Evolutionary conservation across 257 asterid genomes (phyloP).

Genomic region (Nicotiana attenuata): DNA sequence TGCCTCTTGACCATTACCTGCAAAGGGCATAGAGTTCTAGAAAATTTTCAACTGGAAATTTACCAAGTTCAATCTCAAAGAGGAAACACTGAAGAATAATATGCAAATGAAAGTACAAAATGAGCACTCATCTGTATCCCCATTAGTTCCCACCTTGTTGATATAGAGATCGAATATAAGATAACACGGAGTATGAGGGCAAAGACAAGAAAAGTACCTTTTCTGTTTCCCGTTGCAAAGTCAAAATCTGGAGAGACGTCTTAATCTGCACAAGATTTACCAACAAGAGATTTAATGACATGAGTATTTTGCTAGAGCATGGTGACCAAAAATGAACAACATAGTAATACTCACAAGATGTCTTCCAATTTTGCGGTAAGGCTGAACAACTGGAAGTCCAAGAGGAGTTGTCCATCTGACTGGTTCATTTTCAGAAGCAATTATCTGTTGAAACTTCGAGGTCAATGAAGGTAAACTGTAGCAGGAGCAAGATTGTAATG

Average conservation of each 20-base stretch:
- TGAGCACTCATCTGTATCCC: background rate
- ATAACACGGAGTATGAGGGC: background rate
- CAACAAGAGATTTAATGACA: conserved; percentile 2
- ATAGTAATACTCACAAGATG: conserved; percentile 51
- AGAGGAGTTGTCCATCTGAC: conserved; percentile 97
- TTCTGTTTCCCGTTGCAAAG: conserved; percentile 74
- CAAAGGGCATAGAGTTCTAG: conserved; percentile 9
- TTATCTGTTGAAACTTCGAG: conserved; percentile 43
- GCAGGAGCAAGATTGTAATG: background rate
- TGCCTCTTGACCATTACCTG: conserved; percentile 93
- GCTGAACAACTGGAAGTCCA: conserved; percentile 99
- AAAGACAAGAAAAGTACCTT: conserved; percentile 36
- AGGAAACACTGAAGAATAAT: conserved; percentile 3
- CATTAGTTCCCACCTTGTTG: background rate
- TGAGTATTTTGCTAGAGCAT: background rate
- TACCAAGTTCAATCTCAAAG: background rate
- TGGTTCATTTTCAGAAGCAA: conserved; percentile 83
- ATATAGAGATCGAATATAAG: background rate
- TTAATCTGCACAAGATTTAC: conserved; percentile 52
- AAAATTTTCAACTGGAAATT: background rate
- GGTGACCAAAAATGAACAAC: background rate
- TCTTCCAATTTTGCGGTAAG: conserved; percentile 68
- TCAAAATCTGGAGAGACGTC: conserved; percentile 88
- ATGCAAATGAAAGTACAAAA: background rate
- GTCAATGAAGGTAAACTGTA: conserved; percentile 17